These are phyloP conservation scores for Gloeophyllum trabeum DNA, from an alignment of 768 basidiomycete species.

Conservation along the genomic window DNA sequence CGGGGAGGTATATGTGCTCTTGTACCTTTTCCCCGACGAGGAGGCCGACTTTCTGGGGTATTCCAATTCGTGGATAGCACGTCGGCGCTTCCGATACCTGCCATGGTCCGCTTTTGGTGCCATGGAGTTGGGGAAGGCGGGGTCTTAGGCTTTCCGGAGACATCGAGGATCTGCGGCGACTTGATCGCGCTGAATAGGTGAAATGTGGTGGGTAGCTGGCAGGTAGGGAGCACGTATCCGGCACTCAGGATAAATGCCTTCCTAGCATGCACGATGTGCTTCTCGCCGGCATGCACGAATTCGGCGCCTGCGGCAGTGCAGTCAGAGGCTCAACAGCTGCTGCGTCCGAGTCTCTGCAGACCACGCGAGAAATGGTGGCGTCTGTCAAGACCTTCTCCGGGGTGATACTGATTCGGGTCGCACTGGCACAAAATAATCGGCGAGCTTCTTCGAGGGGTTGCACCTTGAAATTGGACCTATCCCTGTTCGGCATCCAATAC, in stretches of 20 bases:
- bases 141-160: too few species aligned
- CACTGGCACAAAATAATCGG: too few species aligned
- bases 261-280: constrained; percentile 20
- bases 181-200: constrained; percentile 22
- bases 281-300: constrained; percentile 17
- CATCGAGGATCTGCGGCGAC: constrained; percentile 40
- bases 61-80: constrained; percentile 26
- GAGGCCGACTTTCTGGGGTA: constrained; percentile 28
- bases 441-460: too few species aligned
- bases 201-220: neutral
- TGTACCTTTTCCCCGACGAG: constrained; percentile 45
- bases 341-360: neutral
- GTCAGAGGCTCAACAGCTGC: neutral
- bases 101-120: too few species aligned
- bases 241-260: constrained; percentile 32
- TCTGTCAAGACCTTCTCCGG: too few species aligned
- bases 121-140: too few species aligned
- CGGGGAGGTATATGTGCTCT: constrained; percentile 26
- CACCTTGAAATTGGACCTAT: constrained; percentile 9
- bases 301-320: constrained; percentile 9
- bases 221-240: constrained; percentile 17
- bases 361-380: too few species aligned
- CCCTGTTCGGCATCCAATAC: constrained; percentile 8
- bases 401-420: too few species aligned
- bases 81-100: constrained; percentile 38